Conservation (phyloP, 2,329 filamentous ascomycete genomes). For the Calonectria pteridis region DNA sequence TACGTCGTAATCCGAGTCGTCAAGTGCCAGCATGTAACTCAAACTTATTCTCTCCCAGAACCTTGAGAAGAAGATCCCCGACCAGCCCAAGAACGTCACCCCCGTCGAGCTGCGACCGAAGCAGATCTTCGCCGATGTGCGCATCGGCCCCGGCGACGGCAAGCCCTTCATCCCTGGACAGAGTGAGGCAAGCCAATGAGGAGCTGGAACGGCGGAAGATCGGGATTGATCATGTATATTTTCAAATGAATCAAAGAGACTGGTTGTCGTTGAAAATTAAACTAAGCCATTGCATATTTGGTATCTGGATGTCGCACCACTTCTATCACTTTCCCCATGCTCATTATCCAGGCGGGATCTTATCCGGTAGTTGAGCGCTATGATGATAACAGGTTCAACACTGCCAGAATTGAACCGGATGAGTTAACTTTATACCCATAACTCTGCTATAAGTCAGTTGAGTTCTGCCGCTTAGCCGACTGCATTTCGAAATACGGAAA, state of each 20-base stretch:
- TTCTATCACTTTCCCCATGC: neutral
- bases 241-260: slow-evolving; percentile 46
- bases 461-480: neutral
- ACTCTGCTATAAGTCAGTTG: no score
- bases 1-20: slow-evolving; percentile 60
- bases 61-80: slow-evolving; percentile 84
- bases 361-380: neutral
- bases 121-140: slow-evolving; percentile 71
- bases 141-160: slow-evolving; percentile 56
- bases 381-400: neutral
- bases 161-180: slow-evolving; percentile 57
- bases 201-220: slow-evolving; percentile 33
- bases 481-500: neutral
- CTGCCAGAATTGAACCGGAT: neutral
- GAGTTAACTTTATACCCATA: neutral
- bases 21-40: no score
- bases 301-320: neutral
- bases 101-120: slow-evolving; percentile 80
- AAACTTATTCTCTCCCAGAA: slow-evolving; percentile 63
- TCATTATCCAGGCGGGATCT: neutral
- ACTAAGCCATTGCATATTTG: slow-evolving; percentile 4
- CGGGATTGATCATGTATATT: slow-evolving; percentile 48
- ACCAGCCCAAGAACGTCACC: slow-evolving; percentile 75
- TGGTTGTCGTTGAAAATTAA: slow-evolving; percentile 33
- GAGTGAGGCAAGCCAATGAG: slow-evolving; percentile 52